Evolutionary conservation across 1,284 basidiomycete species (phyloP).

Genomic region (Malassezia arunalokei): DNA sequence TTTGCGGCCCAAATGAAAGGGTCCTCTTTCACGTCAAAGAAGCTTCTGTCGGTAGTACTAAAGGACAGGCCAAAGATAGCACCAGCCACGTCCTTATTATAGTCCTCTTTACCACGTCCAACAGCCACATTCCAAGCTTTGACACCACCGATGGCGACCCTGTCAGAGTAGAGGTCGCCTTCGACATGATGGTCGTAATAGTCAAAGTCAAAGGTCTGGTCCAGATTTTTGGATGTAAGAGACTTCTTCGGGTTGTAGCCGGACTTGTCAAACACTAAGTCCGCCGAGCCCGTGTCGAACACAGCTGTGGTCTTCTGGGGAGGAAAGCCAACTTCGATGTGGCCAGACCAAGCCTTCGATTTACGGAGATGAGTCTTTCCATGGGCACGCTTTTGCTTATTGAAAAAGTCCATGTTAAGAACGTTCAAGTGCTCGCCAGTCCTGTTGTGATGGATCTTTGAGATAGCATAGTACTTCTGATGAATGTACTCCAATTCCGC

Average conservation of each 20-base stretch:
- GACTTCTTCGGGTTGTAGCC: conserved; percentile 28
- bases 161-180: conserved; percentile 53
- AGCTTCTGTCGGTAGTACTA: conserved; percentile 51
- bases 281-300: conserved; percentile 43
- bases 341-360: conserved; percentile 21
- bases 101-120: conserved; percentile 38
- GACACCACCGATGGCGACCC: conserved; percentile 47
- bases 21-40: conserved; percentile 47
- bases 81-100: not conserved
- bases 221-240: conserved; percentile 21
- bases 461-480: too few species aligned
- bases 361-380: not conserved
- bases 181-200: conserved; percentile 53
- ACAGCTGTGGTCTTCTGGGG: conserved; percentile 30
- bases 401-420: not conserved
- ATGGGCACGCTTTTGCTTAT: not conserved
- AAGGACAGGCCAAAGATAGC: conserved; percentile 3
- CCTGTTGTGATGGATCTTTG: not conserved
- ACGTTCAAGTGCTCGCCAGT: not conserved
- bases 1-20: conserved; percentile 32
- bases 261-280: conserved; percentile 33
- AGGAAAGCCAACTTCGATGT: conserved; percentile 23
- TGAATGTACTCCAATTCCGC: too few species aligned
- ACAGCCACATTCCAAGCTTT: conserved; percentile 42
- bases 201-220: conserved; percentile 48